phyloP scores from a whole-genome alignment of 176 grass and related monocot species.

The Zea mays region DNA sequence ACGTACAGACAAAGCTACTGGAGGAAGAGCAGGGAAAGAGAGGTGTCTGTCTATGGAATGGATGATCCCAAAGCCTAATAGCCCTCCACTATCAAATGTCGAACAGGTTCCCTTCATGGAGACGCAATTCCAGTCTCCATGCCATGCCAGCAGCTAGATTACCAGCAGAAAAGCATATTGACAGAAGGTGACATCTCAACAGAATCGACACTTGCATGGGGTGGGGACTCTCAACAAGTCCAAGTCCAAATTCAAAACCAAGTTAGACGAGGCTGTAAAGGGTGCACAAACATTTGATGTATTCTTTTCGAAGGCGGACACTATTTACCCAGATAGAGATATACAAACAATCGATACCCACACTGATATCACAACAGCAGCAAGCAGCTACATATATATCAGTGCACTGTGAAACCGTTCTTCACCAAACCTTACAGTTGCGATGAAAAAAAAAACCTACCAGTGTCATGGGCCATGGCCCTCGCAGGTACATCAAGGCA shows the following conservation, averaged over 20 bases:
- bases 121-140: neutral
- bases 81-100: neutral
- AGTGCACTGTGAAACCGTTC: constrained; percentile 12
- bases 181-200: neutral
- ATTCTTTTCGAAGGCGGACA: neutral
- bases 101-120: neutral
- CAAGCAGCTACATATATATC: constrained; percentile 5
- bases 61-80: neutral
- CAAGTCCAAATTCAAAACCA: neutral
- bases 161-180: neutral
- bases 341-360: neutral
- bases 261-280: neutral
- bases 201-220: neutral
- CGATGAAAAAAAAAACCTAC: neutral
- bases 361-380: constrained; percentile 24
- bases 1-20: no score
- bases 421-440: constrained; percentile 22
- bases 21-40: no score
- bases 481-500: neutral
- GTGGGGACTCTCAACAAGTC: neutral
- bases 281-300: constrained; percentile 17
- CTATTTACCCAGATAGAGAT: constrained; percentile 30
- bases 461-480: neutral
- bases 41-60: neutral
- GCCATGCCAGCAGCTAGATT: neutral